Percentiles rank a stretch among this genome's conserved stretches.
phyloP scores from a whole-genome alignment of 352 stramenopile genomes.

The Phytopythium helicoides region DNA sequence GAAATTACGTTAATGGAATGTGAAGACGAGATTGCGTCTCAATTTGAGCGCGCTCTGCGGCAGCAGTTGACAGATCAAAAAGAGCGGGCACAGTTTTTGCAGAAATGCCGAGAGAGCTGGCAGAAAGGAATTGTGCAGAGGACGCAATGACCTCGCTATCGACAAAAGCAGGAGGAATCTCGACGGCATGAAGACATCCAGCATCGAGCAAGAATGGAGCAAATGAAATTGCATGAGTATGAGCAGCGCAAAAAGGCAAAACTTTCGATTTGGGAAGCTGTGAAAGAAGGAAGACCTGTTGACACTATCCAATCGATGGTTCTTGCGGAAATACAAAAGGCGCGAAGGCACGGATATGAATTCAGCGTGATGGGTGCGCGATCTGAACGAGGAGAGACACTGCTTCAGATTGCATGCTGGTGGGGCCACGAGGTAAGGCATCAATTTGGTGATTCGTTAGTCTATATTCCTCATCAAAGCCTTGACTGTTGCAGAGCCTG shows the following conservation, averaged over 20 bases:
- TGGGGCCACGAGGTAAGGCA: conserved; percentile 46
- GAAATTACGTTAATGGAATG: conserved; percentile 34
- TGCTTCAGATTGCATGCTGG: conserved; percentile 74
- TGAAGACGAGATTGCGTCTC: conserved; percentile 33
- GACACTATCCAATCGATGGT: conserved; percentile 52
- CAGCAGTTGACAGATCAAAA: conserved; percentile 16
- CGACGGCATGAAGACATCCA: conserved; percentile 13
- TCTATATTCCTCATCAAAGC: background rate
- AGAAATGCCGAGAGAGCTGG: conserved; percentile 43
- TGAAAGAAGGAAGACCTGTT: conserved; percentile 44
- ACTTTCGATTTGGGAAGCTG: conserved; percentile 68
- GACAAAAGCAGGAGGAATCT: conserved; percentile 3
- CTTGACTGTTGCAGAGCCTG: conserved; percentile 25
- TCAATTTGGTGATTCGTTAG: background rate
- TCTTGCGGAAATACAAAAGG: conserved; percentile 61
- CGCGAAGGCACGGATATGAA: conserved; percentile 49
- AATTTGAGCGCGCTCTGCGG: conserved; percentile 10
- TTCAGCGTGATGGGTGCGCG: conserved; percentile 47
- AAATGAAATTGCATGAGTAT: conserved; percentile 15
- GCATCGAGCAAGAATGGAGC: conserved; percentile 13
- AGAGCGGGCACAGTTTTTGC: conserved; percentile 21
- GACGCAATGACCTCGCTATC: conserved; percentile 21
- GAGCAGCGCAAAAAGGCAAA: conserved; percentile 30
- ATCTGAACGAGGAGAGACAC: conserved; percentile 51
- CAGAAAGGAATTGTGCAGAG: conserved; percentile 31